Base-by-base conservation (phyloP, 495 filamentous ascomycete genomes). In the Jackrogersella multiformis region DNA sequence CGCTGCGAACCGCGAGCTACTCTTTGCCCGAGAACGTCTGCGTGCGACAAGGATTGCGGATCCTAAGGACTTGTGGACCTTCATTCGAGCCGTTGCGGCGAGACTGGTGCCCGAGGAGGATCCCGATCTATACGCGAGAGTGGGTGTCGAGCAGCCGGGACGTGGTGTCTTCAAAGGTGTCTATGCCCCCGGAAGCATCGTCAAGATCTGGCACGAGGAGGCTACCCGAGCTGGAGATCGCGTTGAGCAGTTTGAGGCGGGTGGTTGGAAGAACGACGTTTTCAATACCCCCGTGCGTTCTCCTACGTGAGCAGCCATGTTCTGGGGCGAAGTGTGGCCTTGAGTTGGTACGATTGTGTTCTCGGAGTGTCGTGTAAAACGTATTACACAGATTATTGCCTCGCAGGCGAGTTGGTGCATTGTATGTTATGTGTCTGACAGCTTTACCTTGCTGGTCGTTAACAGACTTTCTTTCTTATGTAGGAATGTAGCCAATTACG, bases 171-270 rank as follows among this genome's bases (percentile, higher is more conserved):
- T 97, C 77, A 86, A 87, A 68, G 92, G 90, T 1, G 81, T 92
- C 4, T 96, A 96, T 80, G 87, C 94, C 5, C 94, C 94, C 0
- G 93, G 92, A 0, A 96, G 92, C 75, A 76, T 97, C 8, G 89
- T 94, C 32, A 92, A 92, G 79, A 73, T 94, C 20, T 97, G 92
- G 92, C 84, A 93, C 58, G 91, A 93, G 38, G 89, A 96, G 74
- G 92, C 88, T 0, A 77, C 77, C 28, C 78, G 82, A 61, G 93
- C 92, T 2, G 77, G 74, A 1, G 87, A 90, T 73, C 78, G 84
- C 35, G 82, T 91, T 32, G 74, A 79, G n/a, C 75, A 82, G 64
- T 78, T 80, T 38, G 85, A 89, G 39, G 85, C 88, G 24, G 89
- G 88, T 49, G 91, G 91, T 0, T 97, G 94, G 94, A 80, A 90